A percentile compares a stretch with the other conserved stretches of the same genome.
These are phyloP conservation scores for Fusarium sacchari DNA, from an alignment of 2,329 filamentous ascomycete genomes.

Conservation along the genomic window DNA sequence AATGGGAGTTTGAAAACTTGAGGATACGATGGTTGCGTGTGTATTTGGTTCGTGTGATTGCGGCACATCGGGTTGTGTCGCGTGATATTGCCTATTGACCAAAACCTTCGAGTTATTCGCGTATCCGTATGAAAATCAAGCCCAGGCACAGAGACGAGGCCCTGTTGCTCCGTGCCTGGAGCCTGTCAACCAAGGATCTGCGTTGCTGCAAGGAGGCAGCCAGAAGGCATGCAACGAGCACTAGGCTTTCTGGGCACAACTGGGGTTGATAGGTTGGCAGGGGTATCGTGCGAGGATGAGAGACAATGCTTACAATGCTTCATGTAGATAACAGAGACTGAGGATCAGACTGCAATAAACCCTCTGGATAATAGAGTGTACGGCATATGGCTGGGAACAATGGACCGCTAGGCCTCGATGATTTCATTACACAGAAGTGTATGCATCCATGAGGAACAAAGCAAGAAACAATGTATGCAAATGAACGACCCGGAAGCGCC, in stretches of 20 bases:
- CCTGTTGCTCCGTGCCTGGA: slow-evolving; percentile 16
- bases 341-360: background rate
- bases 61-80: slow-evolving; percentile 26
- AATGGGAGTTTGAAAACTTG: background rate
- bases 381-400: background rate
- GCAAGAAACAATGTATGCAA: slow-evolving; percentile 11
- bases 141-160: background rate
- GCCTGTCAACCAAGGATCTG: slow-evolving; percentile 10
- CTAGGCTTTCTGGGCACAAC: slow-evolving; percentile 14
- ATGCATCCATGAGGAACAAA: background rate
- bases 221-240: slow-evolving; percentile 16
- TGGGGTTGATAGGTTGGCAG: slow-evolving; percentile 6
- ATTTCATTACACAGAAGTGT: slow-evolving; percentile 14
- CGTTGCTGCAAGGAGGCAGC: slow-evolving; percentile 27
- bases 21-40: background rate
- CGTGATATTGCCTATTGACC: slow-evolving; percentile 26
- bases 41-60: background rate
- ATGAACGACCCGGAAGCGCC: slow-evolving; percentile 12
- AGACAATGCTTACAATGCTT: background rate
- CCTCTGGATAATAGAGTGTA: background rate
- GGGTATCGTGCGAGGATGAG: slow-evolving; percentile 15
- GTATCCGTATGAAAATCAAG: slow-evolving; percentile 18
- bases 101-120: slow-evolving; percentile 10
- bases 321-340: too few relatives aligned
- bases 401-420: background rate